Conservation (phyloP, 768 basidiomycete genomes). For the Mycena filopes region DNA sequence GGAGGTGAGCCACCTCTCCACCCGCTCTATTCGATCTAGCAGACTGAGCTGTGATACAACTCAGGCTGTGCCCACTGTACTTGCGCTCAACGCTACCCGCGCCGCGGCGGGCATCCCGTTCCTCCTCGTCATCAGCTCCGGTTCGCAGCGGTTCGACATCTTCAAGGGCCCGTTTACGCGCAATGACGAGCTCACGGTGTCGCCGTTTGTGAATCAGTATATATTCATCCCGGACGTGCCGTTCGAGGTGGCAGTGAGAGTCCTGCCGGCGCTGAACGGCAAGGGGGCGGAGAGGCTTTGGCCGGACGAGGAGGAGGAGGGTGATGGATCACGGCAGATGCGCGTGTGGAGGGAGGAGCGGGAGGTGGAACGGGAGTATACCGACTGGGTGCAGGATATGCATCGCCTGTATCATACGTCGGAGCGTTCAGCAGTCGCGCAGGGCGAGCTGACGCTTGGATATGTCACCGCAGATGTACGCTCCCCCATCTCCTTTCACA, state of each 20-base stretch:
- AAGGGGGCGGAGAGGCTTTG: slow-evolving; percentile 29
- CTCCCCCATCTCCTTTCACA: neutral
- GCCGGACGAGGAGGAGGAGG: slow-evolving; percentile 14
- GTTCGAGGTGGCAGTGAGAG: slow-evolving; percentile 49
- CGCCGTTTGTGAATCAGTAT: slow-evolving; percentile 63
- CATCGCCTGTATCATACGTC: slow-evolving; percentile 23
- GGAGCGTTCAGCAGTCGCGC: slow-evolving; percentile 32
- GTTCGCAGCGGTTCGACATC: slow-evolving; percentile 58
- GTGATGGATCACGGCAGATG: slow-evolving; percentile 10
- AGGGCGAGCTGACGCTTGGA: slow-evolving; percentile 54
- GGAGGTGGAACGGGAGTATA: slow-evolving; percentile 49
- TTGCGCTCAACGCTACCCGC: slow-evolving; percentile 58
- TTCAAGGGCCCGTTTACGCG: slow-evolving; percentile 64
- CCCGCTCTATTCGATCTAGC: too few species aligned
- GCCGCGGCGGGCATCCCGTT: slow-evolving; percentile 46
- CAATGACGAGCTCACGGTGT: slow-evolving; percentile 68
- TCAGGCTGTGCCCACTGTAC: slow-evolving; percentile 51
- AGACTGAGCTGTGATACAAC: neutral
- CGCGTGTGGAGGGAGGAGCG: slow-evolving; percentile 42
- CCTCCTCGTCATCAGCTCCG: slow-evolving; percentile 59
- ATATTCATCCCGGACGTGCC: slow-evolving; percentile 57
- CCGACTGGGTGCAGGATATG: slow-evolving; percentile 56
- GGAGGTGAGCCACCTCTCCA: slow-evolving; percentile 36
- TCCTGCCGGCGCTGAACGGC: slow-evolving; percentile 47
- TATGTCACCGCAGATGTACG: slow-evolving; percentile 61